Percentiles rank a stretch among this genome's conserved stretches.
These are phyloP conservation scores for Solanum hybrid DNA, from an alignment of 305 asterid genomes.

Conservation along the genomic window DNA sequence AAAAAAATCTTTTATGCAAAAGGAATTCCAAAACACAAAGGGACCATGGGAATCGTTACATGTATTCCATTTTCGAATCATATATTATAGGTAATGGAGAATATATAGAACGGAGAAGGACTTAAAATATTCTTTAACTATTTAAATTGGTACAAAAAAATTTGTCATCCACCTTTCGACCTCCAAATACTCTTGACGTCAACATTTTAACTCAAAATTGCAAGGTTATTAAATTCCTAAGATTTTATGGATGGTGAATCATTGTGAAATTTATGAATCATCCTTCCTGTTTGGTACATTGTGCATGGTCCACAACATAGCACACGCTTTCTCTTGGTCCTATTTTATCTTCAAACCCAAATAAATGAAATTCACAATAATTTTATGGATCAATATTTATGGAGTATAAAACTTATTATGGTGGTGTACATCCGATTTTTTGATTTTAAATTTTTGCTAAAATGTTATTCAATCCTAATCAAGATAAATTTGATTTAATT, in stretches of 20 bases:
- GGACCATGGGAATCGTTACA: not conserved
- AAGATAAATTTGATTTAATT: too few relatives aligned
- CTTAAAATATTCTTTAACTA: not conserved
- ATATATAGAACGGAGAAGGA: not conserved
- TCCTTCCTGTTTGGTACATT: not conserved
- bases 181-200: not conserved
- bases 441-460: too few relatives aligned
- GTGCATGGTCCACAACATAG: not conserved
- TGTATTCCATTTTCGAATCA: not conserved
- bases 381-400: not conserved
- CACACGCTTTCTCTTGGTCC: not conserved
- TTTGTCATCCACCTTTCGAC: accelerated
- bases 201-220: not conserved
- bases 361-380: not conserved
- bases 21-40: not conserved
- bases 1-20: too few relatives aligned
- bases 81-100: too few relatives aligned
- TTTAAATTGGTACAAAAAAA: too few relatives aligned
- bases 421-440: not conserved
- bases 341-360: not conserved
- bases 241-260: not conserved
- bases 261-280: not conserved
- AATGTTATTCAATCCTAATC: not conserved
- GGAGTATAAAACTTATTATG: not conserved
- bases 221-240: not conserved